phyloP scores from a whole-genome alignment of 2,329 filamentous ascomycete species.

The Aspergillus aculeatus region DNA sequence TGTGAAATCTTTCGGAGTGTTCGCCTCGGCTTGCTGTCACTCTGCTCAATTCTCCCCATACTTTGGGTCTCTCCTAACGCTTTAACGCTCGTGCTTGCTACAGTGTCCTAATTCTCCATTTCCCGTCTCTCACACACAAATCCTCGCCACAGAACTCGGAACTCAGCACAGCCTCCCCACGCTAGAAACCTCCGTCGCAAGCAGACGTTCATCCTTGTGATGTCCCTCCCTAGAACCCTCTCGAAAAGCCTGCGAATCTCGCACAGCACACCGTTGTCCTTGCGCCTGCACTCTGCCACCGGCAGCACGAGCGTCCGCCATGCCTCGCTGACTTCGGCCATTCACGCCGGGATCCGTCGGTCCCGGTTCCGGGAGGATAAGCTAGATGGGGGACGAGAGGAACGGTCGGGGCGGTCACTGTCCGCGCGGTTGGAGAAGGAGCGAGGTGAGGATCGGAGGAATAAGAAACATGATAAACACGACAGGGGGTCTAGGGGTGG shows the following conservation, averaged over 20 bases:
- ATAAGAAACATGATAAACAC: not conserved
- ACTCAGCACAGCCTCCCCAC: too few relatives aligned
- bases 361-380: constrained; percentile 24
- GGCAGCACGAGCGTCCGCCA: constrained; percentile 24
- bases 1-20: too few relatives aligned
- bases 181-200: not conserved
- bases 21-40: too few relatives aligned
- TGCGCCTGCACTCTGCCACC: constrained; percentile 25
- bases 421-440: not conserved
- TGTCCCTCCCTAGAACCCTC: constrained; percentile 7
- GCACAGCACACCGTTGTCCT: not conserved
- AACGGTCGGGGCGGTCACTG: not conserved
- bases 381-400: not conserved
- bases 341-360: constrained; percentile 64
- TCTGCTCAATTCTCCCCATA: not conserved
- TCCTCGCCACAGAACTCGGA: too few relatives aligned
- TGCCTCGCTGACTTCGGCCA: constrained; percentile 66
- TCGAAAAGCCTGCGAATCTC: constrained; percentile 17
- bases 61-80: not conserved
- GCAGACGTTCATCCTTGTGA: not conserved
- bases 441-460: not conserved
- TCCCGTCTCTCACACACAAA: too few relatives aligned
- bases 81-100: not conserved
- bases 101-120: too few relatives aligned
- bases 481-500: constrained; percentile 21